Conservation (phyloP, 495 filamentous ascomycete species). For the Gamarada debralockiae region DNA sequence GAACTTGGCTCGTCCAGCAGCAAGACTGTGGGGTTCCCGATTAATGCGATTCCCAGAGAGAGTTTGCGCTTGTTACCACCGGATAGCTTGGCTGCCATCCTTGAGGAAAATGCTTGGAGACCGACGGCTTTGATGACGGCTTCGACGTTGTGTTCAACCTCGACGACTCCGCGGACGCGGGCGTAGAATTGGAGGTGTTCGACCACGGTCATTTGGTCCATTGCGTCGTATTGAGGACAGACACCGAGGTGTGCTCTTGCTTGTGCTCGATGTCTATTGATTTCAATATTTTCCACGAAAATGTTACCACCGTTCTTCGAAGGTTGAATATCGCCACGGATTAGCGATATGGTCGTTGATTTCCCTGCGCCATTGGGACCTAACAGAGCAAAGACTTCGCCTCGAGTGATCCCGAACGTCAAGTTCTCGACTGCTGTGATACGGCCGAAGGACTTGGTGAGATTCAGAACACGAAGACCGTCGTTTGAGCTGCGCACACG, state of each 20-base stretch:
- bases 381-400: conserved; percentile 74
- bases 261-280: conserved; percentile 57
- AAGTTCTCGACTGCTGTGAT: conserved; percentile 74
- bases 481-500: conserved; percentile 22
- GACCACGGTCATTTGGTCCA: conserved; percentile 65
- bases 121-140: conserved; percentile 58
- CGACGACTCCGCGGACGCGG: conserved; percentile 58
- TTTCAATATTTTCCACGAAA: conserved; percentile 65
- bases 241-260: conserved; percentile 75
- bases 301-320: conserved; percentile 57
- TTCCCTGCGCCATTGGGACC: conserved; percentile 91
- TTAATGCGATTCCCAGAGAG: conserved; percentile 69
- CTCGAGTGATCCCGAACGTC: conserved; percentile 71
- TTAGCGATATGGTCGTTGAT: conserved; percentile 76
- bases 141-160: conserved; percentile 59
- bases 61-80: conserved; percentile 76
- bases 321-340: conserved; percentile 78
- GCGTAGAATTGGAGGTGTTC: conserved; percentile 77
- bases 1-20: conserved; percentile 68
- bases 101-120: conserved; percentile 49
- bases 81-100: conserved; percentile 62
- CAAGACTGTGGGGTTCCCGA: conserved; percentile 70
- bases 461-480: conserved; percentile 69
- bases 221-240: conserved; percentile 67
- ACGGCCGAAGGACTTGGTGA: conserved; percentile 72